Base-by-base conservation (phyloP, 2,329 filamentous ascomycete genomes). In the Gaeumannomyces tritici region DNA sequence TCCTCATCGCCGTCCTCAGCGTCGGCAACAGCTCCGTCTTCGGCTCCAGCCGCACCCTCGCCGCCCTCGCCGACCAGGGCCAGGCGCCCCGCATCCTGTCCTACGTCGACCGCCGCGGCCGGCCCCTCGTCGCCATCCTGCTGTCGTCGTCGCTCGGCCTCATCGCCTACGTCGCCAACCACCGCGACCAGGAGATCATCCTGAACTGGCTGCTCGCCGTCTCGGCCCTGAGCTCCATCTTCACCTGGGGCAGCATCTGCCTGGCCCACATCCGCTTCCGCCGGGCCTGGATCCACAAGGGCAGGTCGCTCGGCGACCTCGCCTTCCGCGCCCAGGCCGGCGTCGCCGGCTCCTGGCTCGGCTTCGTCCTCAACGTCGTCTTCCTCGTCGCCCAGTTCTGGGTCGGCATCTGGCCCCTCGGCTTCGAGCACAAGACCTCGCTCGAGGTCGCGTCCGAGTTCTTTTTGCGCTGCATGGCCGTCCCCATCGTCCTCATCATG, bases 21-120 rank as follows among this genome's bases (percentile, higher is more conserved):
- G 93, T 97, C 64, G 92, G 92, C 63, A 97, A 96, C 75, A 93
- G 91, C 8, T 88, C 92, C 65, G 88, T 97, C 64, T 98, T 96
- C 70, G 93, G 92, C 47, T 93, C 91, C 28, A 96, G 91, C 1
- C 87, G 93, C 69, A 97, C 93, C 2, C 84, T 98, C 9, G 91
- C 92, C 29, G 92, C 93, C 3, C 83, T 97, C 2, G 92, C 93
- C 57, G 92, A 96, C 73, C 91, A 96, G 73, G 84, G 87, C 62
- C 91, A 95, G 72, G 92, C 90, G 0, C 92, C 93, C 9, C 82
- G 79, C 65, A 79, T 93, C 66, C 79, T 96, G 35, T 85, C 85
- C 63, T 96, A 93, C 75, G 87, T 95, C 69, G 93, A 93, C 77
- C 87, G 88, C 59, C 84, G 88, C 66, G 93, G 93, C 51, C 89